Percentiles rank a stretch among this genome's conserved stretches.
phyloP scores from a whole-genome alignment of 2,329 filamentous ascomycete genomes.

The Aureobasidium namibiae region DNA sequence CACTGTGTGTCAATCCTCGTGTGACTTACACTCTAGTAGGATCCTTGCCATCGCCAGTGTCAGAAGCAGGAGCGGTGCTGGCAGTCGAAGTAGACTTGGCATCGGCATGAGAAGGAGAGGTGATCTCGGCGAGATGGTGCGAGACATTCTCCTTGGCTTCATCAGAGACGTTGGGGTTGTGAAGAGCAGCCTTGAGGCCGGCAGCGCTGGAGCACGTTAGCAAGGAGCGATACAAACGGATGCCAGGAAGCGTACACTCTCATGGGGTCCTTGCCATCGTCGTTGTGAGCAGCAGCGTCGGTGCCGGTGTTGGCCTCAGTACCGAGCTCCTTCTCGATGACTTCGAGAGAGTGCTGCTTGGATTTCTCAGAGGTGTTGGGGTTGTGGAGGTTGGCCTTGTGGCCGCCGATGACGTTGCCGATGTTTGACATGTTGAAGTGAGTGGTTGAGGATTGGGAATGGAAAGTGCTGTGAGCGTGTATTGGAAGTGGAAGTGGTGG shows the following conservation, averaged over 20 bases:
- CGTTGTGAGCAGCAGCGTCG: constrained; percentile 15
- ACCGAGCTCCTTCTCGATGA: constrained; percentile 45
- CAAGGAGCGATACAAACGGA: background rate
- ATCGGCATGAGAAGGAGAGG: constrained; percentile 15
- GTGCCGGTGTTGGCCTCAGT: background rate
- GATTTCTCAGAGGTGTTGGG: constrained; percentile 44
- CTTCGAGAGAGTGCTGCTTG: constrained; percentile 47
- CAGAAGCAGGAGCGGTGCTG: constrained; percentile 24
- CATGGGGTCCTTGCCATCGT: constrained; percentile 35
- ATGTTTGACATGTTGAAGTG: constrained; percentile 7
- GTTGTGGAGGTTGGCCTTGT: constrained; percentile 53
- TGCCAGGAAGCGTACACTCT: constrained; percentile 39
- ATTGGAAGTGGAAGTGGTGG: background rate
- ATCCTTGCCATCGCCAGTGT: constrained; percentile 27
- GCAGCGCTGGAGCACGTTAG: constrained; percentile 13
- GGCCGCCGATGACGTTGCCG: constrained; percentile 26
- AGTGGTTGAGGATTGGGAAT: background rate
- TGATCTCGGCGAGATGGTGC: constrained; percentile 41
- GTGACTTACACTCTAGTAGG: constrained; percentile 44
- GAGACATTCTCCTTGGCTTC: constrained; percentile 50
- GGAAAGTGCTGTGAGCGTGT: background rate
- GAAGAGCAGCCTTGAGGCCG: constrained; percentile 35
- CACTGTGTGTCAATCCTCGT: background rate
- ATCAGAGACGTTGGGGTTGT: constrained; percentile 49
- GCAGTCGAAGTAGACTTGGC: constrained; percentile 16